Conservation (phyloP, 2,329 filamentous ascomycete species). For the Calonectria leucothoes region DNA sequence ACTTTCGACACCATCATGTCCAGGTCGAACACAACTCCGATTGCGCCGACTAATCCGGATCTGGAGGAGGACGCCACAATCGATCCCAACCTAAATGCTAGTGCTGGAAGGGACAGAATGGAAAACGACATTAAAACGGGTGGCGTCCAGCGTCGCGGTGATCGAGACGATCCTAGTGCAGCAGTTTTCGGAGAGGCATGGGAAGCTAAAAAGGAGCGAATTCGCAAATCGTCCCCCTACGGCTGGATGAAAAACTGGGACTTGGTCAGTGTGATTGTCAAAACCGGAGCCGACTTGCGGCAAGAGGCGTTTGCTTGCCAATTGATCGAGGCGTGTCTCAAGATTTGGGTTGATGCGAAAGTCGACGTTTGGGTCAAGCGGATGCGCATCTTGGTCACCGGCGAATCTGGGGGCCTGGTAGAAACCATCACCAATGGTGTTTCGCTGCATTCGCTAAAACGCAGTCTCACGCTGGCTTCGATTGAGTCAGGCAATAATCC, state of each 20-base stretch:
- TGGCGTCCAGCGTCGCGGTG: conserved; percentile 82
- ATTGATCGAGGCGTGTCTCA: conserved; percentile 83
- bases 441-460: conserved; percentile 86
- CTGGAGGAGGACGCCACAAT: conserved; percentile 67
- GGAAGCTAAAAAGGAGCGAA: conserved; percentile 85
- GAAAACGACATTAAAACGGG: conserved; percentile 91
- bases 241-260: conserved; percentile 94
- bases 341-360: conserved; percentile 81
- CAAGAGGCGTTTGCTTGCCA: conserved; percentile 91
- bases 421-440: conserved; percentile 92
- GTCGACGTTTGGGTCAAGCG: conserved; percentile 89
- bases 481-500: conserved; percentile 80
- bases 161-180: conserved; percentile 86
- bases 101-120: conserved; percentile 84
- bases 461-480: conserved; percentile 80
- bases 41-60: conserved; percentile 55
- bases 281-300: conserved; percentile 84
- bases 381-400: conserved; percentile 88
- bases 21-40: conserved; percentile 68
- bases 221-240: conserved; percentile 85
- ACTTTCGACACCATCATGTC: conserved; percentile 88
- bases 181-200: conserved; percentile 90
- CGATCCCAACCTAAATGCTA: conserved; percentile 70
- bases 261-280: conserved; percentile 86
- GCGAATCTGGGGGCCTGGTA: conserved; percentile 85